Base-by-base conservation (phyloP, 768 basidiomycete species). In the Daedaleopsis nitida region DNA sequence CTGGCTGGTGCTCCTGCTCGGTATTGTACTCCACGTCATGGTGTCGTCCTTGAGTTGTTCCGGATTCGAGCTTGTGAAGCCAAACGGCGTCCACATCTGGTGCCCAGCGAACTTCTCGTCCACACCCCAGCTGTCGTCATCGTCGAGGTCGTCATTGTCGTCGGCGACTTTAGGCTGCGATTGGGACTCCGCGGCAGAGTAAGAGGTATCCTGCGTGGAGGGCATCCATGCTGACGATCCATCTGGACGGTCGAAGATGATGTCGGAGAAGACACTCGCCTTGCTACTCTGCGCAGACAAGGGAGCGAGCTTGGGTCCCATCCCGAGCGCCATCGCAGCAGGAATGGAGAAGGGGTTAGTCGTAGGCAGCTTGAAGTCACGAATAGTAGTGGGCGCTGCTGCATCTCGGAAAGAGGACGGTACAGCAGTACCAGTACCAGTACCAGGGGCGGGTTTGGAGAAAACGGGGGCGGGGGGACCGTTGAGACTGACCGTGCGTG, bases 81-180 rank as follows among this genome's bases (percentile, higher is more conserved):
- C 82, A 65, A 86, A 86, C 49, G 81, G 77, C 16, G 82, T 83
- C 90, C 90, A 91, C 60, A 80, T 75, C 57, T 74, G 81, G 38
- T 82, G 77, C 42, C 78, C 77, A 0, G 81, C 76, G 57, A 88
- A 72, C 65, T 85, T 87, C 64, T 88, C 88, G 43, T 88, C 84
- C 27, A 89, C 74, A 11, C 86, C 87, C 89, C 89, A 92, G 69
- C 89, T 91, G 67, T 91, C 89, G 11, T 81, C n/a, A n/a, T n/a
- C 81, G 49, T 86, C 84, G 14, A 72, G 61, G 55, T 86, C 81
- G 51, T 79, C 65, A n/a, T 60, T 45, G 32, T 66, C 65, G 42
- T 64, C 52, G n/a, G 23, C 39, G 11, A 12, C 47, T n/a, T 58
- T 47, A 21, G 16, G 17, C 47, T 50, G 60, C 54, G 57, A 54